Evolutionary conservation across 2,329 filamentous ascomycete species (phyloP), one percentile per base, ranked within the genome.

Genomic region (Aspergillus novofumigatus): DNA sequence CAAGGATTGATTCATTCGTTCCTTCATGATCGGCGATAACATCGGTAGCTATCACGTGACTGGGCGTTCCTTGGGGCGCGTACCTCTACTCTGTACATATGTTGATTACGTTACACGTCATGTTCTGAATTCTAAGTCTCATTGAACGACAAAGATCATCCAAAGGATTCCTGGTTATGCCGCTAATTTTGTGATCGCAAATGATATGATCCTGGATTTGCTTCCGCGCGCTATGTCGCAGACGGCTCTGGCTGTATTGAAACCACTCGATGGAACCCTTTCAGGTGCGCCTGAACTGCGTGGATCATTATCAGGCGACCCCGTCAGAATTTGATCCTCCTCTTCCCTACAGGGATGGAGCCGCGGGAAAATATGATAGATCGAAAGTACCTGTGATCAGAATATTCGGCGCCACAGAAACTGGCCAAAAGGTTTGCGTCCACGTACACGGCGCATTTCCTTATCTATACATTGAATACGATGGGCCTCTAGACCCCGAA

Each of bases 391-490:
- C 94, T 0, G 85, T 97, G 10, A 86, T 99, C 59, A 86, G 94
- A 62, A 84, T 95, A 10, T 99, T 97, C 75, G 94, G 94, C 0
- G 87, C 92, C 3, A 97, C 93, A 0, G 91, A 96, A 72, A 94
- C 91, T 0, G 94, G 94, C 0, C 92, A 97, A 75, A 97, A 95
- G 70, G 91, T 97, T 17, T 97, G 94, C 77, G 91, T 91, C 29
- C 94, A 99, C 77, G 86, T 99, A 55, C 94, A 97, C 74, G 94
- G 95, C 59, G 92, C 91, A 23, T 92, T 99, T 67, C 94, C 94
- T 1, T 99, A 99, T 70, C 79, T 97, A n/a, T 97, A 92, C 71
- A 81, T 99, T 55, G 88, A 93, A 72, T 96, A 96, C 72, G 79
- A 82, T 50, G 92, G 90, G 23, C 83, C 83, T 64, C 73, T 94